Evolutionary conservation across 73 alveolate genomes (phyloP), one percentile per base, ranked within the genome.

Genomic region (Paramecium biaurelia): DNA sequence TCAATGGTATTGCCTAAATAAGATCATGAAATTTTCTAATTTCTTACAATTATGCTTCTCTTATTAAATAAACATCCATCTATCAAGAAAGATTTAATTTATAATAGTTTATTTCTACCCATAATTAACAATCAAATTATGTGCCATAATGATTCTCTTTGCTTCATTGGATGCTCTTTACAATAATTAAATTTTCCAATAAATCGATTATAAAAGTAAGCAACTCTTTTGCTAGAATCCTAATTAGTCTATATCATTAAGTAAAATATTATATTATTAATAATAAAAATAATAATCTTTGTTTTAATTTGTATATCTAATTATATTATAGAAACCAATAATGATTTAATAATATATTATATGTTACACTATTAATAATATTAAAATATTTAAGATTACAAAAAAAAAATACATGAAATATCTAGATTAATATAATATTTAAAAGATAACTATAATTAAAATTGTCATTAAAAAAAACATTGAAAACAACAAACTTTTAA

Each of bases 131-230:
- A 98, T 97, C 84, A 98, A 92, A 41, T 95, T 95, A 92, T 98
- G 99, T 24, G 99, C 95, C 99, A 97, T 97, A 70, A 96, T 90
- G 57, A 98, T 95, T 89, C 99, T 85, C 79, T 95, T 96, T 14
- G 99, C 79, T 98, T 98, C 99, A 98, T 98, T 20, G 99, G 99
- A 93, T 98, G 99, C 85, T 94, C 98, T 85, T 96, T 95, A 7
- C 99, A 99, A 94, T 97, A 98, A 92, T 97, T 94, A 95, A 92
- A 98, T 74, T 94, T 93, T 15, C 99, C 99, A 4, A 98, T 94
- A 70, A 97, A 98, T 70, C 95, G 94, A 92, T 97, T 97, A 67
- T 98, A 97, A 92, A 97, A 97, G 92, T 98, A 98, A 56, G 99
- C 98, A 24, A 96, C 98, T 92, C 97, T 93, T 43, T 93, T 87